Evolutionary conservation across 208 protist genomes (phyloP), one percentile per base, ranked within the genome.

Genomic region (Trypanosoma cruzi): DNA sequence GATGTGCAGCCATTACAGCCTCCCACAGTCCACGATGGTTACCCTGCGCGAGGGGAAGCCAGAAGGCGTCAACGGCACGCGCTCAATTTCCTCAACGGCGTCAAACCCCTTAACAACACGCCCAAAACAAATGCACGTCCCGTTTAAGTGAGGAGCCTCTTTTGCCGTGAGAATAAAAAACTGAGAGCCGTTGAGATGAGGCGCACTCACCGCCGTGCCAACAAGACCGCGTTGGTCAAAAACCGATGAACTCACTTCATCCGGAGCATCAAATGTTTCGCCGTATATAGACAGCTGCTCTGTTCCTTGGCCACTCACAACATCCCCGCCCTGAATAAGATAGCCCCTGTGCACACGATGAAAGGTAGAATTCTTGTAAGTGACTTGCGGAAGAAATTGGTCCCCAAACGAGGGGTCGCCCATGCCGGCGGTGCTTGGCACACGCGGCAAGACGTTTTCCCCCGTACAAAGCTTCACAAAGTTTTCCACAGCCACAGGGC

Each of bases 211-310:
- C 37, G 99, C 99, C 68, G 99, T 99, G 14, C 97, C 98, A 10
- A 99, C 80, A 13, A 98, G 70, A n/a, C 98, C 97, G 37, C 73
- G 63, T 29, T 73, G 57, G 62, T 91, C 79, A 62, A 94, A 93
- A 78, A 87, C 90, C 29, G 95, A 92, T 37, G 73, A 82, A 54
- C 91, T 90, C 81, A 98, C 98, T 82, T 99, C 98, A 60, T 99
- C 96, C 48, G 82, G 83, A n/a, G 97, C 97, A 69, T 97, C 90
- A 62, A 92, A 96, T 31, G 80, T 93, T 28, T 94, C 92, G 72
- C 98, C 98, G 77, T 98, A 99, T 74, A 99, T 98, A 53, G 94
- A 99, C 40, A 99, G 84, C 63, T 99, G 98, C 63, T 92, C 96
- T 11, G 76, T 95, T 36, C 98, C 98, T 54, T 96, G 80, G 52